A percentile compares a stretch with the other conserved stretches of the same genome.
phyloP scores from a whole-genome alignment of 2,329 filamentous ascomycete species.

The Fusarium albosuccineum region DNA sequence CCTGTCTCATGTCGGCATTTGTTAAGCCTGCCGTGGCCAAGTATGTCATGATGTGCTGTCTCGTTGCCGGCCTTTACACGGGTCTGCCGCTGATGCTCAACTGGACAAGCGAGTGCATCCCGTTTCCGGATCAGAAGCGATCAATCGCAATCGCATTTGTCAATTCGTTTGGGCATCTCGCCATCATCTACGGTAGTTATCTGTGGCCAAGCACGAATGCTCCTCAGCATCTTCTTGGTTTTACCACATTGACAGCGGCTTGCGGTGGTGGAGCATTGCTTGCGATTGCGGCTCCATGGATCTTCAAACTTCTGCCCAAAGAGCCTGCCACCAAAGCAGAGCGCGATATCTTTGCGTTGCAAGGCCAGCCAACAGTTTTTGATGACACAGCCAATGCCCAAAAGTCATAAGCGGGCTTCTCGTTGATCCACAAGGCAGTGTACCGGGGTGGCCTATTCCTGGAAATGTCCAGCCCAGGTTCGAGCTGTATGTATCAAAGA shows the following conservation, averaged over 20 bases:
- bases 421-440: too few species aligned
- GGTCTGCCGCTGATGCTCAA: constrained; percentile 25
- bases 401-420: too few species aligned
- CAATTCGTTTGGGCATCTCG: constrained; percentile 21
- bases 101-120: constrained; percentile 20
- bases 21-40: constrained; percentile 1
- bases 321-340: not conserved
- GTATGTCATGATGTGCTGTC: constrained; percentile 34
- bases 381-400: not conserved
- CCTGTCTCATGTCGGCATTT: constrained; percentile 8
- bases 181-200: constrained; percentile 22
- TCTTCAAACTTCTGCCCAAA: not conserved
- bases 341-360: not conserved
- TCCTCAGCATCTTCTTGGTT: constrained; percentile 46
- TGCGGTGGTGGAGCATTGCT: not conserved
- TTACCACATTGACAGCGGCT: constrained; percentile 21
- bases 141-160: constrained; percentile 20
- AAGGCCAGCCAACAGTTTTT: not conserved
- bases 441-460: too few species aligned
- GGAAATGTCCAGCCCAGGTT: too few species aligned
- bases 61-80: constrained; percentile 13
- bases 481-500: too few species aligned
- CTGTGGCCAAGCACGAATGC: constrained; percentile 46
- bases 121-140: constrained; percentile 15
- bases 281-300: not conserved